phyloP scores from a whole-genome alignment of 2,329 filamentous ascomycete species.

The Penicillium griseofulvum region DNA sequence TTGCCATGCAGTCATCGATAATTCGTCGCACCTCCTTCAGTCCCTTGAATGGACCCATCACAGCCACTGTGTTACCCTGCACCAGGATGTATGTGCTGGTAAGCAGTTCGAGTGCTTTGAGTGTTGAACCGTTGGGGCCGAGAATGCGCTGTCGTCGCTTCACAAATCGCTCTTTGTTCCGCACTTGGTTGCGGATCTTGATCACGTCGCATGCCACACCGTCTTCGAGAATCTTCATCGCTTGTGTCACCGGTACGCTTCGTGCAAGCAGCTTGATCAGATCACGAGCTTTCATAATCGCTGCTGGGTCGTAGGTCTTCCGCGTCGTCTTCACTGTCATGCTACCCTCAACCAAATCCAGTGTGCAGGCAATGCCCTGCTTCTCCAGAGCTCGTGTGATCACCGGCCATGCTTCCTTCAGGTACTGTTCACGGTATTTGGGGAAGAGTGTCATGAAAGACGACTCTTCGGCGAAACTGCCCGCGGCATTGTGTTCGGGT shows the following conservation, averaged over 20 bases:
- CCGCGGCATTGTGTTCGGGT: constrained; percentile 77
- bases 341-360: constrained; percentile 91
- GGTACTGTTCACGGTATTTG: constrained; percentile 92
- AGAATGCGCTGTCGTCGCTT: constrained; percentile 91
- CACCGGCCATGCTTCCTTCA: constrained; percentile 89
- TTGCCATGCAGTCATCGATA: constrained; percentile 94
- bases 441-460: constrained; percentile 83
- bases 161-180: constrained; percentile 92
- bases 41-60: constrained; percentile 89
- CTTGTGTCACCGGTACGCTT: constrained; percentile 68
- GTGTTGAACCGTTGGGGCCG: constrained; percentile 83
- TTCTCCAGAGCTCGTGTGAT: constrained; percentile 86
- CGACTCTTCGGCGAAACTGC: constrained; percentile 88
- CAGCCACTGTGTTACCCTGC: constrained; percentile 90
- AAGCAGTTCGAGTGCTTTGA: constrained; percentile 90
- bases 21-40: constrained; percentile 88
- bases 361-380: constrained; percentile 80
- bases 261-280: constrained; percentile 89
- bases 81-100: constrained; percentile 92
- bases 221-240: constrained; percentile 91
- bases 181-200: constrained; percentile 86
- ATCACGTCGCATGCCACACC: constrained; percentile 90
- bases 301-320: constrained; percentile 86
- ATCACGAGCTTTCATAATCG: constrained; percentile 90
- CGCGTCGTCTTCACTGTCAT: constrained; percentile 96